A percentile compares a stretch with the other conserved stretches of the same genome.
Evolutionary conservation across 1,139 yeast genomes (phyloP).

Genomic region (Saccharomyces hybrid): DNA sequence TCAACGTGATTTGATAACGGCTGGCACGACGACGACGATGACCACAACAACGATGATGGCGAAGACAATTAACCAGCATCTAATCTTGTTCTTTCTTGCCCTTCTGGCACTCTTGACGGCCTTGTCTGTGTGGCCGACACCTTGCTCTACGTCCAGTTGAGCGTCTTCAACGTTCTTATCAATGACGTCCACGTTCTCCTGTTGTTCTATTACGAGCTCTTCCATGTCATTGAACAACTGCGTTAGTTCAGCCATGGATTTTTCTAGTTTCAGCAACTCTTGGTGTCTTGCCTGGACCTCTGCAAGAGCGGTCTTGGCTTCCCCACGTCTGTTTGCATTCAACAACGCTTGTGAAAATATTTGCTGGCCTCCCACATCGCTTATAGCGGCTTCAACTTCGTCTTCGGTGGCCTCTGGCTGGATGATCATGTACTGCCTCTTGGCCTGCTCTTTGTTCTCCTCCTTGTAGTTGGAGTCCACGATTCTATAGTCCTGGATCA

Average conservation of each 20-base stretch:
- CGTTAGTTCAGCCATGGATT: slow-evolving; percentile 92
- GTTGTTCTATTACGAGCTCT: slow-evolving; percentile 93
- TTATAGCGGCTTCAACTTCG: slow-evolving; percentile 77
- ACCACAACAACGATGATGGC: slow-evolving; percentile 58
- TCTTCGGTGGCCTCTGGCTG: slow-evolving; percentile 88
- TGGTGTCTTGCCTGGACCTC: slow-evolving; percentile 97
- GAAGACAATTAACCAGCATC: slow-evolving; percentile 67
- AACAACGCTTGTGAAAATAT: slow-evolving; percentile 89
- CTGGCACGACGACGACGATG: slow-evolving; percentile 50
- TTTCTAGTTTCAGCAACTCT: slow-evolving; percentile 89
- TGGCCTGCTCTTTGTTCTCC: slow-evolving; percentile 74
- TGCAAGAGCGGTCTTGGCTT: slow-evolving; percentile 88
- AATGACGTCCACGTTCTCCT: slow-evolving; percentile 75
- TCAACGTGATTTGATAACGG: slow-evolving; percentile 19
- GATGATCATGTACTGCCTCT: slow-evolving; percentile 86
- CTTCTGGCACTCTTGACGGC: slow-evolving; percentile 86
- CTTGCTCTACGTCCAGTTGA: slow-evolving; percentile 86
- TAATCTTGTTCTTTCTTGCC: slow-evolving; percentile 87
- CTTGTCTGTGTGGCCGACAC: slow-evolving; percentile 87
- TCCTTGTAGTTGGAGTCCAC: slow-evolving; percentile 84
- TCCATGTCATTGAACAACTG: slow-evolving; percentile 96
- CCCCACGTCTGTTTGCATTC: slow-evolving; percentile 92
- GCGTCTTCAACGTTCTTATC: slow-evolving; percentile 78
- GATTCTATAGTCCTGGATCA: slow-evolving; percentile 79
- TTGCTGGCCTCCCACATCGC: slow-evolving; percentile 79